These are phyloP conservation scores for Phyllosticta ampelicida DNA, from an alignment of 2,329 filamentous ascomycete species.

Conservation along the genomic window DNA sequence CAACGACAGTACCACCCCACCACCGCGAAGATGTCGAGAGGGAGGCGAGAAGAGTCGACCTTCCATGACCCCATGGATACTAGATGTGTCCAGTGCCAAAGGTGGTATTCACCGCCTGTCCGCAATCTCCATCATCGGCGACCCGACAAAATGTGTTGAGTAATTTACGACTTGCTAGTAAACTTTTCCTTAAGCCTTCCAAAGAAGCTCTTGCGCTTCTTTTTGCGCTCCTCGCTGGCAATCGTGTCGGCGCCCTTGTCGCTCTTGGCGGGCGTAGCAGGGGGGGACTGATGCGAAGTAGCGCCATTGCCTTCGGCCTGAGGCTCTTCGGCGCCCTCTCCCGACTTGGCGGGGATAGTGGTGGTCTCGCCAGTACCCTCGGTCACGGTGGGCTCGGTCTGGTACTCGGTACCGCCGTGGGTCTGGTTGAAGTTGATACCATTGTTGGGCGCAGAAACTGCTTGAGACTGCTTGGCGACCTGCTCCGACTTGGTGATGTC, in stretches of 20 bases:
- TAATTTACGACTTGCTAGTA: constrained; percentile 10
- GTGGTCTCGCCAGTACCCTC: constrained; percentile 28
- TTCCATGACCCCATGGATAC: too few species aligned
- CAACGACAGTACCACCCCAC: neutral
- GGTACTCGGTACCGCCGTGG: constrained; percentile 13
- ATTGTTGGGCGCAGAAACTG: neutral
- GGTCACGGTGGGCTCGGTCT: constrained; percentile 31
- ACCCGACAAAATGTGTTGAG: neutral
- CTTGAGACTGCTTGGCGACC: neutral
- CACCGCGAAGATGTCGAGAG: neutral
- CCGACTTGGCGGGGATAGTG: constrained; percentile 16
- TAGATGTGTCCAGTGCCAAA: neutral
- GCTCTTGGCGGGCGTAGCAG: constrained; percentile 13
- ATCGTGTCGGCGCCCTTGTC: constrained; percentile 16
- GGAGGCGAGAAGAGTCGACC: neutral
- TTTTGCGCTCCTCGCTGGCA: constrained; percentile 24
- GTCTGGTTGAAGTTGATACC: neutral
- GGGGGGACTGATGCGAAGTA: constrained; percentile 4
- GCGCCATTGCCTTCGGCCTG: constrained; percentile 1
- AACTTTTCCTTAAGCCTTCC: constrained; percentile 41
- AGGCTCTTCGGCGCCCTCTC: neutral
- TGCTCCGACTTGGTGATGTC: constrained; percentile 5
- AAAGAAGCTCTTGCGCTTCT: constrained; percentile 39
- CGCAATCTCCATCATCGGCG: neutral
- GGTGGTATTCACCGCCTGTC: neutral